Evolutionary conservation across 192 early-diverging fungal genomes (phyloP).

Genomic region (Chytriomyces confervae): DNA sequence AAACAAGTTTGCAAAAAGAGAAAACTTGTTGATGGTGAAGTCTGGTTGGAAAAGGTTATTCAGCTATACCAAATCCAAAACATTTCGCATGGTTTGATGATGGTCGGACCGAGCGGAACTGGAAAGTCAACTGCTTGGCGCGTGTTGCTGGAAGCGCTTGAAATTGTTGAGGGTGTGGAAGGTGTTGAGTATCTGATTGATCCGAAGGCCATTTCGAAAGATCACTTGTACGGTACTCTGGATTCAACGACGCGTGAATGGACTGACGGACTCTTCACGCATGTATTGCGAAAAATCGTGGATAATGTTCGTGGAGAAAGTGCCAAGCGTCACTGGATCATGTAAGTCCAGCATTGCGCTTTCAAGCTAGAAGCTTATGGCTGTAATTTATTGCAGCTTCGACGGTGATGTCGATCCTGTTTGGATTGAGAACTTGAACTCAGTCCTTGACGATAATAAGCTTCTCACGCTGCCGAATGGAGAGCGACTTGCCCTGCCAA

Average conservation of each 20-base stretch:
- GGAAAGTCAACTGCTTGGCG: conserved; percentile 96
- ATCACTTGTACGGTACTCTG: conserved; percentile 93
- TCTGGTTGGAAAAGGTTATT: conserved; percentile 96
- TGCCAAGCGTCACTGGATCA: conserved; percentile 95
- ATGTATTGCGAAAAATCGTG: conserved; percentile 95
- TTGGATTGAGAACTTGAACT: conserved; percentile 99
- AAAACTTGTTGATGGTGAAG: conserved; percentile 73
- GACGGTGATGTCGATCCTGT: conserved; percentile 97
- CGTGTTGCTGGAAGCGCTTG: conserved; percentile 87
- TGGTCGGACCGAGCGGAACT: conserved; percentile 87
- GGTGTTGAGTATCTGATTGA: conserved; percentile 95
- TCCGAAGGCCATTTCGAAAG: conserved; percentile 97
- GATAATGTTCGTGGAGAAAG: conserved; percentile 98
- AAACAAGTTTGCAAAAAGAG: conserved; percentile 76
- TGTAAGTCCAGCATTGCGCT: conserved; percentile 51
- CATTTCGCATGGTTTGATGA: conserved; percentile 99
- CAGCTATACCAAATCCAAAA: conserved; percentile 98
- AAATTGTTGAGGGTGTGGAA: conserved; percentile 87
- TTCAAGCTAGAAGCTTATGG: too few species aligned
- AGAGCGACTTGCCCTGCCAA: conserved; percentile 91
- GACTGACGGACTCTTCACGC: conserved; percentile 99
- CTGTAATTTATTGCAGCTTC: too few species aligned
- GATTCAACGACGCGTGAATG: conserved; percentile 99
- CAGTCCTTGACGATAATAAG: conserved; percentile 97
- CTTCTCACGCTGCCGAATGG: conserved; percentile 98